Percentiles rank a stretch among this genome's conserved stretches.
Evolutionary conservation across 129 eudicot species (phyloP).

Genomic region (Calendula officinalis): DNA sequence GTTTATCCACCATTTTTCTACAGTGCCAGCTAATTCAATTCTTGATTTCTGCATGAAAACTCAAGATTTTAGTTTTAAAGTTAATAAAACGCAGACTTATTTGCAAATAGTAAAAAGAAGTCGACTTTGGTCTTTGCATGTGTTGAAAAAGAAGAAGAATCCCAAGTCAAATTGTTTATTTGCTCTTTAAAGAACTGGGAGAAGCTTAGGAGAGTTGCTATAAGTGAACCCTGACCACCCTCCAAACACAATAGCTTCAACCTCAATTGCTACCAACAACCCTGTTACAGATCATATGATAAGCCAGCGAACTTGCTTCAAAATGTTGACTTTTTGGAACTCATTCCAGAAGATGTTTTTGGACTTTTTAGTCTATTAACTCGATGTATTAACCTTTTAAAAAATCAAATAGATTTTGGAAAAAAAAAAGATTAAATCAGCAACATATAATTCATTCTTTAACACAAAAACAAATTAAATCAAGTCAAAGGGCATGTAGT

Average conservation of each 20-base stretch:
- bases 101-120: slow-evolving; percentile 2
- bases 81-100: background rate
- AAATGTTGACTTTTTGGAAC: background rate
- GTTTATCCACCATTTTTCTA: background rate
- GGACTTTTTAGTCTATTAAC: no score
- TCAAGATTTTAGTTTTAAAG: slow-evolving; percentile 13
- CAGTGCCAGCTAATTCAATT: slow-evolving; percentile 6
- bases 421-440: no score
- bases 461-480: no score
- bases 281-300: slow-evolving; percentile 44
- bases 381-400: no score
- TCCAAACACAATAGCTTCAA: slow-evolving; percentile 51
- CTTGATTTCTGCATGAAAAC: slow-evolving; percentile 41
- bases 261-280: slow-evolving; percentile 60
- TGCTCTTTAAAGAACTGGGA: slow-evolving; percentile 59
- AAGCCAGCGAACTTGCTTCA: slow-evolving; percentile 10
- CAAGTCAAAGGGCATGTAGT: background rate
- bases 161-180: slow-evolving; percentile 38
- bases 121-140: slow-evolving; percentile 33
- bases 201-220: slow-evolving; percentile 74
- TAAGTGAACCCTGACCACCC: slow-evolving; percentile 68
- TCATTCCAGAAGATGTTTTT: no score
- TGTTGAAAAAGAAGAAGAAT: slow-evolving; percentile 16
- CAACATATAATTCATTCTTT: no score
- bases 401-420: no score